A percentile compares a stretch with the other conserved stretches of the same genome.
Evolutionary conservation across 805 yeast genomes (phyloP).

Genomic region (Candida sonorensis): DNA sequence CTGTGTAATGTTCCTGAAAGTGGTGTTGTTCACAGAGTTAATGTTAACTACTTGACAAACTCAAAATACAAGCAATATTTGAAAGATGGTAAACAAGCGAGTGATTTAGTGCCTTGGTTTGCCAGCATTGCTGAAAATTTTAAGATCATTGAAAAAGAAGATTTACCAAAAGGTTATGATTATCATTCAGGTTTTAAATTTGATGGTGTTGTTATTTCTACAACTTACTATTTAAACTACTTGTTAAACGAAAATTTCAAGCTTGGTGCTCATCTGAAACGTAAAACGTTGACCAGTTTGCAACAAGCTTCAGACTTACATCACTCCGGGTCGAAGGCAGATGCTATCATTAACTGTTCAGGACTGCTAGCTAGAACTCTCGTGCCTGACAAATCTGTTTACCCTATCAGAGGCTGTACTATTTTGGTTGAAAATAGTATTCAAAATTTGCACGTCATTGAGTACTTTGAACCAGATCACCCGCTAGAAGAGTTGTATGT

Average conservation of each 20-base stretch:
- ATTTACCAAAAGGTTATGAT: slow-evolving; percentile 26
- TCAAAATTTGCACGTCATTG: slow-evolving; percentile 26
- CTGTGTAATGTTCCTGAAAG: slow-evolving; percentile 43
- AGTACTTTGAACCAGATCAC: slow-evolving; percentile 19
- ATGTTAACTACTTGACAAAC: slow-evolving; percentile 13
- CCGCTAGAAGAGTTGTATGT: slow-evolving; percentile 47
- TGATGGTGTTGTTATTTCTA: slow-evolving; percentile 28
- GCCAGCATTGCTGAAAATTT: slow-evolving; percentile 35
- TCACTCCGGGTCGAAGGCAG: slow-evolving; percentile 33
- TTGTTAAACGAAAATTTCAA: slow-evolving; percentile 33
- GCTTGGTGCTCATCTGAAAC: slow-evolving; percentile 35
- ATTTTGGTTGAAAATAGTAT: slow-evolving; percentile 41
- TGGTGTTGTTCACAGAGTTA: slow-evolving; percentile 35
- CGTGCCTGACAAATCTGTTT: slow-evolving; percentile 35
- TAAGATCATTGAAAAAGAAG: slow-evolving; percentile 21
- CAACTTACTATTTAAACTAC: slow-evolving; percentile 23
- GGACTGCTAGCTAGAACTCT: slow-evolving; percentile 44
- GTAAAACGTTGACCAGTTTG: slow-evolving; percentile 36
- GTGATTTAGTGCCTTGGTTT: slow-evolving; percentile 40
- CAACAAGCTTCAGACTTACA: slow-evolving; percentile 43
- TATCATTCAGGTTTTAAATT: slow-evolving; percentile 36
- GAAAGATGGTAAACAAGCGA: slow-evolving; percentile 3
- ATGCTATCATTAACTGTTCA: slow-evolving; percentile 49
- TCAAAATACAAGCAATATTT: slow-evolving; percentile 12
- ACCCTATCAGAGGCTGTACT: slow-evolving; percentile 57